Percentiles rank a stretch among this genome's conserved stretches.
Conservation (phyloP, 2,329 filamentous ascomycete species). For the Diplodia intermedia region DNA sequence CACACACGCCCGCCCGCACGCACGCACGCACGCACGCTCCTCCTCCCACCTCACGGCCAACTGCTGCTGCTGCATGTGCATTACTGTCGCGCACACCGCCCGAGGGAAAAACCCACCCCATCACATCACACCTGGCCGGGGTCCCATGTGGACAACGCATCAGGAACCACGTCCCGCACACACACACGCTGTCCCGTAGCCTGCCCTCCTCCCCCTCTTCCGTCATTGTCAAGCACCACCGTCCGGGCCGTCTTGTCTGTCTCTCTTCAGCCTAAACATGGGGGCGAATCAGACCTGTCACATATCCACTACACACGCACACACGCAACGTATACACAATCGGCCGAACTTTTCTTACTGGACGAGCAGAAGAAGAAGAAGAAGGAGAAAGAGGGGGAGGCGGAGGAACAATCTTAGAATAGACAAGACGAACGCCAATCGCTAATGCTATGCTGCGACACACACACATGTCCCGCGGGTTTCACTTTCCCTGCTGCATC, state of each 20-base stretch:
- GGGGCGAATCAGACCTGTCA: neutral
- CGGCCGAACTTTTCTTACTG: neutral
- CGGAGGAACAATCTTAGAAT: slow-evolving; percentile 5
- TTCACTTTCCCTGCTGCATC: slow-evolving; percentile 12
- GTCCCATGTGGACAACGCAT: slow-evolving; percentile 9
- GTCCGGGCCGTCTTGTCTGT: neutral
- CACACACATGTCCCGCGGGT: slow-evolving; percentile 22
- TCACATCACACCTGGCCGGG: slow-evolving; percentile 1
- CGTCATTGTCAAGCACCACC: neutral
- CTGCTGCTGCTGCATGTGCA: no score
- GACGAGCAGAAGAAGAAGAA: neutral
- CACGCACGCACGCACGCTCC: slow-evolving; percentile 4
- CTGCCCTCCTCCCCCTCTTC: neutral
- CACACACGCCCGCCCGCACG: neutral
- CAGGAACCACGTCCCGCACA: neutral
- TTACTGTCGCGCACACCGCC: slow-evolving; percentile 2
- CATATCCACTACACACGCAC: neutral
- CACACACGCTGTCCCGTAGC: neutral
- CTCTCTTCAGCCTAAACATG: neutral
- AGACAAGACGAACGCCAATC: slow-evolving; percentile 27
- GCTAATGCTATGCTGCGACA: slow-evolving; percentile 27
- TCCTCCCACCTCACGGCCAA: no score
- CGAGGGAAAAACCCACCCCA: neutral
- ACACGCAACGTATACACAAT: neutral
- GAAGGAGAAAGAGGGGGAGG: neutral